Evolutionary conservation across 345 rosid genomes (phyloP).

Genomic region (Acer saccharum): DNA sequence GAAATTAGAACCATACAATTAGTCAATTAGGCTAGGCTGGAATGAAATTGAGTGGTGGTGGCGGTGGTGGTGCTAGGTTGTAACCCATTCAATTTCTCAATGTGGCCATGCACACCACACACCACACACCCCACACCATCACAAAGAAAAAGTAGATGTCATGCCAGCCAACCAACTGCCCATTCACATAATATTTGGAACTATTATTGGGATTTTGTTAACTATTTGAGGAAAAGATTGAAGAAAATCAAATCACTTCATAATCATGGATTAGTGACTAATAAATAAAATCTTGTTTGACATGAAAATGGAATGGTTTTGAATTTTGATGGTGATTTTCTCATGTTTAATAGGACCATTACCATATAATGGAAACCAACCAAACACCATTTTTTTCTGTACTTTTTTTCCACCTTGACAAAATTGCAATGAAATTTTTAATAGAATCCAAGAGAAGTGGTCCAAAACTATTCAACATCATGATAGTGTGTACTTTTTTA

Average conservation of each 20-base stretch:
- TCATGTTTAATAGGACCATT: neutral
- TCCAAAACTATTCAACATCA: neutral
- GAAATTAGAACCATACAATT: neutral
- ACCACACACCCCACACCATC: neutral
- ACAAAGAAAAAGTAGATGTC: constrained; percentile 3
- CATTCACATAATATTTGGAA: neutral
- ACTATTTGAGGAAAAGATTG: neutral
- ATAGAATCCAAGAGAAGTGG: neutral
- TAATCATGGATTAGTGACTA: neutral
- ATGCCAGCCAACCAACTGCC: neutral
- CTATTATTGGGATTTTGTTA: neutral
- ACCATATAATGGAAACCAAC: neutral
- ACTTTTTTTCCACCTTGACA: neutral
- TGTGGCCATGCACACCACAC: neutral
- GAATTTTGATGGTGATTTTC: neutral
- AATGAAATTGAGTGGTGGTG: constrained; percentile 4
- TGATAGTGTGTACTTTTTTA: neutral
- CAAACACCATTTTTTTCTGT: neutral
- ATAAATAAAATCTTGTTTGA: too few relatives aligned
- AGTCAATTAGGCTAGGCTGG: neutral
- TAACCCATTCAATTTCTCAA: neutral
- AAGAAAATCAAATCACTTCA: neutral
- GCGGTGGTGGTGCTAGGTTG: constrained; percentile 9
- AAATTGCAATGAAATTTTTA: too few relatives aligned
- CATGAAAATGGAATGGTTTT: neutral